phyloP scores from a whole-genome alignment of 164 flowering plant genomes.

The Hamamelis virginiana region DNA sequence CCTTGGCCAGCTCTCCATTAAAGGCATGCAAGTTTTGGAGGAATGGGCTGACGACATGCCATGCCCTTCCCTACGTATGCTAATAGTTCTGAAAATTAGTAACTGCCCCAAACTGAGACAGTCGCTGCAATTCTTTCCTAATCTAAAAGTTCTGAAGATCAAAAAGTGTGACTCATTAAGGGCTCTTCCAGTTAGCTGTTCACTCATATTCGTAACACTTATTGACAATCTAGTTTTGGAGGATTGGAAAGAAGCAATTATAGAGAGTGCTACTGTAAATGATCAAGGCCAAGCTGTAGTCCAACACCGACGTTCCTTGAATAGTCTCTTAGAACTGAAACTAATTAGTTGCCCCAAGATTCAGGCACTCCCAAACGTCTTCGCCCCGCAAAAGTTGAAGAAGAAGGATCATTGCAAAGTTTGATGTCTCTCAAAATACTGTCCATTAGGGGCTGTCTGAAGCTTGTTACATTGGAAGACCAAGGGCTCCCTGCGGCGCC shows the following conservation, averaged over 20 bases:
- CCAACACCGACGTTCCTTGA: too few relatives aligned
- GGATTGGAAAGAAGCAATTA: constrained; percentile 8
- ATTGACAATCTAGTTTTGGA: constrained; percentile 21
- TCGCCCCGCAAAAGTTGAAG: constrained; percentile 10
- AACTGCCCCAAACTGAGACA: constrained; percentile 16
- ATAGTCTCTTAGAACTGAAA: constrained; percentile 17
- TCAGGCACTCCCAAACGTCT: background rate
- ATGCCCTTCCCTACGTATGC: constrained; percentile 1
- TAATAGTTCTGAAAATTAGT: constrained; percentile 19
- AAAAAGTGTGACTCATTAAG: constrained; percentile 17
- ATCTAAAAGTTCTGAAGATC: constrained; percentile 14
- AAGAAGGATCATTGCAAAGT: background rate
- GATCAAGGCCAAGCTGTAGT: background rate
- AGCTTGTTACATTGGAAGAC: constrained; percentile 1
- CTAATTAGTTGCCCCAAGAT: constrained; percentile 13
- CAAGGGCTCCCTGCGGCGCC: constrained; percentile 8
- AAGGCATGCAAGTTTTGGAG: constrained; percentile 13
- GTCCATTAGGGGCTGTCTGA: constrained; percentile 1
- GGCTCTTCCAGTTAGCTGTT: constrained; percentile 13
- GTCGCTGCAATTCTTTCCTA: constrained; percentile 6
- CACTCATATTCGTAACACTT: constrained; percentile 10
- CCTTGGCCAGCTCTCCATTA: constrained; percentile 14
- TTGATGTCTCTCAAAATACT: constrained; percentile 1
- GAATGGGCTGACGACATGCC: background rate
- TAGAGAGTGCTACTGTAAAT: too few relatives aligned